phyloP scores from a whole-genome alignment of 805 yeast species.

The Priceomyces castillae region DNA sequence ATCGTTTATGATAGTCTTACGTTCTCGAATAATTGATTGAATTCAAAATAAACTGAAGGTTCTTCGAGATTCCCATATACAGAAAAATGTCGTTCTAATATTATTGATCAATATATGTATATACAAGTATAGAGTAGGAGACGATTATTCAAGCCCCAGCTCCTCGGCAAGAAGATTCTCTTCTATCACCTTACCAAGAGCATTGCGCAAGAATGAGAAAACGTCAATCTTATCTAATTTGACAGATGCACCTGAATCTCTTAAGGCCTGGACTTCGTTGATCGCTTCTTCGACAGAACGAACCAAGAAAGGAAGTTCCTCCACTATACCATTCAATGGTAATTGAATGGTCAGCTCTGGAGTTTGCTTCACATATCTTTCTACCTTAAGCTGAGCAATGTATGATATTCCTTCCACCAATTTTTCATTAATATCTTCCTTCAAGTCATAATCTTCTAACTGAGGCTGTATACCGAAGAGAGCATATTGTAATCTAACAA shows the following conservation, averaged over 20 bases:
- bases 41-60: not conserved
- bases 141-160: not conserved
- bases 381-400: slow-evolving; percentile 66
- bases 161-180: slow-evolving; percentile 1
- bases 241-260: slow-evolving; percentile 36
- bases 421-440: slow-evolving; percentile 47
- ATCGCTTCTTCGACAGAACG: slow-evolving; percentile 38
- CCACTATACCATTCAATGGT: slow-evolving; percentile 40
- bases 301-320: slow-evolving; percentile 41
- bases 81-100: not conserved
- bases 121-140: not conserved
- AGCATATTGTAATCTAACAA: slow-evolving; percentile 78
- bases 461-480: slow-evolving; percentile 81
- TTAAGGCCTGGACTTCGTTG: slow-evolving; percentile 45
- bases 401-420: slow-evolving; percentile 65
- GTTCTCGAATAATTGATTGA: not conserved
- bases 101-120: not conserved
- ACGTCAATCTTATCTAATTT: slow-evolving; percentile 39
- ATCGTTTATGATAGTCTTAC: not conserved
- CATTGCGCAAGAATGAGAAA: slow-evolving; percentile 35
- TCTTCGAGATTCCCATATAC: not conserved
- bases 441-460: slow-evolving; percentile 51
- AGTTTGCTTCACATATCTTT: slow-evolving; percentile 27
- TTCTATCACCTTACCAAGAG: slow-evolving; percentile 21
- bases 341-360: slow-evolving; percentile 21